phyloP scores from a whole-genome alignment of 192 early-diverging fungal genomes.

The Mortierella antarctica region DNA sequence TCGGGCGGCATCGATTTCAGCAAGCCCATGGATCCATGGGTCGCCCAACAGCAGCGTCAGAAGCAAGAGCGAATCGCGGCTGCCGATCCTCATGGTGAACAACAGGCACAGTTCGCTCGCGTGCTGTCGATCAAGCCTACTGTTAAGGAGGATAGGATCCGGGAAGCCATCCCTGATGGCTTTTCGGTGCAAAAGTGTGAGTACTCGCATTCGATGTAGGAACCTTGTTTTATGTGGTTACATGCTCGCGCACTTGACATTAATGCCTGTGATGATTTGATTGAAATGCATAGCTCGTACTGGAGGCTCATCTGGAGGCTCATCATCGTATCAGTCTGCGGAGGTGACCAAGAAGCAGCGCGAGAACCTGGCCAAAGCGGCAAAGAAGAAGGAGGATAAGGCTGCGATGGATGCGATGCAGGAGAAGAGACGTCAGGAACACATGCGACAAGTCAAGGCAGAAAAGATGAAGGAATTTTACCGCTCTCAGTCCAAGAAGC shows the following conservation, averaged over 20 bases:
- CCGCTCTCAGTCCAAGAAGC: constrained; percentile 46
- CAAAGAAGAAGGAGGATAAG: constrained; percentile 67
- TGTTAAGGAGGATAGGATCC: constrained; percentile 33
- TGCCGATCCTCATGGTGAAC: constrained; percentile 49
- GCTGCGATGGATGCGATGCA: constrained; percentile 60
- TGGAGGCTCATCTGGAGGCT: constrained; percentile 5
- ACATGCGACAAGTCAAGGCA: constrained; percentile 61
- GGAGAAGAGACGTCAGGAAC: constrained; percentile 64
- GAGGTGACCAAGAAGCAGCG: constrained; percentile 71
- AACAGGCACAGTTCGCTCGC: constrained; percentile 33
- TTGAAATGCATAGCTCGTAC: constrained; percentile 25
- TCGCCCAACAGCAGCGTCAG: constrained; percentile 40
- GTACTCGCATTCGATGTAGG: not conserved
- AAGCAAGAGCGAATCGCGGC: constrained; percentile 24
- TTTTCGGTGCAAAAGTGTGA: constrained; percentile 45
- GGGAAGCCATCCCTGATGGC: constrained; percentile 46
- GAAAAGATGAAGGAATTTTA: constrained; percentile 61
- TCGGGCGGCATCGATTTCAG: constrained; percentile 47
- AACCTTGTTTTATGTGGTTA: not conserved
- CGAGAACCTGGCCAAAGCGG: constrained; percentile 66
- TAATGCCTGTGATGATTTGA: not conserved
- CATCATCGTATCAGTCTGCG: constrained; percentile 31
- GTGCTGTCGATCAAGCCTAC: constrained; percentile 51
- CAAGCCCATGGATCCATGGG: constrained; percentile 54
- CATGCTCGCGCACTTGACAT: no score